Evolutionary conservation across 345 rosid species (phyloP).

Genomic region (Euphorbia peplus): DNA sequence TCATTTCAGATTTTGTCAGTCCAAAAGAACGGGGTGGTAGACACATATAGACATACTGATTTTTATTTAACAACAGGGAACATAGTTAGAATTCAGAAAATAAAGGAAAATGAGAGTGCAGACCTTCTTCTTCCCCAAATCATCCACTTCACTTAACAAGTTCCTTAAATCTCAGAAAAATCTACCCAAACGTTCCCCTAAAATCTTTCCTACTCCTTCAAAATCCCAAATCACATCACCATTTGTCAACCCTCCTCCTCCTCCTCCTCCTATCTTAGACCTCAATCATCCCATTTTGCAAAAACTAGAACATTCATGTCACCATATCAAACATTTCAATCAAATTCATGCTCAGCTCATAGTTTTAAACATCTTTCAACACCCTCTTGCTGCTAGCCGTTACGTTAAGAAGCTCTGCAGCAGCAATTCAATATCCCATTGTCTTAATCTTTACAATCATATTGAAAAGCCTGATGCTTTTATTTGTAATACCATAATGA

Average conservation of each 20-base stretch:
- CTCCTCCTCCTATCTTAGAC: slow-evolving; percentile 1
- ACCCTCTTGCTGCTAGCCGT: slow-evolving; percentile 47
- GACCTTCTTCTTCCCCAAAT: slow-evolving; percentile 11
- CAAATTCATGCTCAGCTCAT: slow-evolving; percentile 46
- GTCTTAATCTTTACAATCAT: slow-evolving; percentile 38
- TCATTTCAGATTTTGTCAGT: too few relatives aligned
- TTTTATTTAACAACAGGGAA: too few relatives aligned
- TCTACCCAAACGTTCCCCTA: slow-evolving; percentile 41
- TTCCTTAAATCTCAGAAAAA: slow-evolving; percentile 43
- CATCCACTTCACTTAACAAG: slow-evolving; percentile 37
- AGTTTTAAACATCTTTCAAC: slow-evolving; percentile 40
- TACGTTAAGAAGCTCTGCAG: slow-evolving; percentile 55
- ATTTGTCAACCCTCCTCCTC: not conserved
- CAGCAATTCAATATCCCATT: slow-evolving; percentile 36
- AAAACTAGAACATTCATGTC: slow-evolving; percentile 38
- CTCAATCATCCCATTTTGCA: slow-evolving; percentile 39
- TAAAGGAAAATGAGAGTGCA: slow-evolving; percentile 18
- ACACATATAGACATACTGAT: too few relatives aligned
- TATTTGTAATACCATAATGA: slow-evolving; percentile 55
- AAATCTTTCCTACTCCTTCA: slow-evolving; percentile 39
- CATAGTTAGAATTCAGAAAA: too few relatives aligned
- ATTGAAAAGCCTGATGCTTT: slow-evolving; percentile 55
- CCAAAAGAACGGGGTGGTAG: too few relatives aligned
- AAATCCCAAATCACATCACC: slow-evolving; percentile 12
- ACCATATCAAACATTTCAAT: slow-evolving; percentile 33